Evolutionary conservation across 805 yeast species (phyloP), one percentile per base, ranked within the genome.

Genomic region (Saturnispora sanitii): DNA sequence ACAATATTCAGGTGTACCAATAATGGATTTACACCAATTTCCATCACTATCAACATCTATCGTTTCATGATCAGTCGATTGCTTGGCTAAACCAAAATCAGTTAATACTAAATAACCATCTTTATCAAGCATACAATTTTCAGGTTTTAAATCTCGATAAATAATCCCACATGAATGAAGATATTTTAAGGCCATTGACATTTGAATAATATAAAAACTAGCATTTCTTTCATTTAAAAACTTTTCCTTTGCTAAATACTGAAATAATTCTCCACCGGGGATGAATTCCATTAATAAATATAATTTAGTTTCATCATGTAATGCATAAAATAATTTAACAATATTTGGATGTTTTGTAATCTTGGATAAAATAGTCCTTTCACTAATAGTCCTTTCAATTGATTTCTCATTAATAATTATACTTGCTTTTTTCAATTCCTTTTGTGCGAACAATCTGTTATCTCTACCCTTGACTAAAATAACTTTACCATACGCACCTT

Each of bases 401-500:
- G 74, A 68, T 45, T 76, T 64, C 4, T 49, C 27, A 50, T 49
- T 57, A 15, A 85, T 71, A 22, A 76, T 65, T 42, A 85, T 76
- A 16, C 83, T 73, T 1, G 94, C 94, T 53, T 85, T 85, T 49
- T 77, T 77, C 49, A 85, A 64, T 53, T 85, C 94, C 53, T 85
- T 85, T 66, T 82, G 90, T 0, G 95, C 95, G 62, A 75, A 86
- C 6, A 85, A 61, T 1, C 78, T 77, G 0, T 83, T 72, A 12
- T 62, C 47, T 35, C 56, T 62, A 53, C 83, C 84, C 31, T 76
- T 73, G 1, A 84, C 94, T 15, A 85, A 62, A 13, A 81, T 55
- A 3, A 85, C 95, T 56, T 82, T 84, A 3, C 95, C 95, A 50
- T 83, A 85, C 0, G 95, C 88, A 6, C 95, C 95, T 41, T 78